A percentile compares a stretch with the other conserved stretches of the same genome.
phyloP scores from a whole-genome alignment of 495 filamentous ascomycete genomes.

The Baudoinia panamericana region DNA sequence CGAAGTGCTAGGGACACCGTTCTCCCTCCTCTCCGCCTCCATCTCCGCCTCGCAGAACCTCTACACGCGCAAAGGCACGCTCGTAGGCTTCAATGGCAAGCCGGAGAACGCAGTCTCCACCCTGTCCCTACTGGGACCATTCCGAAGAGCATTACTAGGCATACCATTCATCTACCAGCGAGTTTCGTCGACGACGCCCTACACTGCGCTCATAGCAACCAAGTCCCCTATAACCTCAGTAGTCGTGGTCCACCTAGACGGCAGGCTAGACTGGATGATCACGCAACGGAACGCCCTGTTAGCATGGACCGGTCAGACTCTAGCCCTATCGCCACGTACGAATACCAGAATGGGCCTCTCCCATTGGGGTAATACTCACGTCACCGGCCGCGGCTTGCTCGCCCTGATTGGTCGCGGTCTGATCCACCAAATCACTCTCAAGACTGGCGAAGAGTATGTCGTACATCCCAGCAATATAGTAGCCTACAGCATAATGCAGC shows the following conservation, averaged over 20 bases:
- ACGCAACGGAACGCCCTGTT: conserved; percentile 71
- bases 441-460: conserved; percentile 71
- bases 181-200: conserved; percentile 69
- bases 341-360: conserved; percentile 63
- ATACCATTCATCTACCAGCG: conserved; percentile 92
- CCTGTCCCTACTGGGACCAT: conserved; percentile 72
- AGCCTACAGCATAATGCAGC: conserved; percentile 66
- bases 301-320: conserved; percentile 89
- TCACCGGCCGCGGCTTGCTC: conserved; percentile 76
- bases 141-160: conserved; percentile 60
- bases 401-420: conserved; percentile 76
- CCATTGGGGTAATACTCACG: conserved; percentile 79
- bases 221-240: conserved; percentile 76
- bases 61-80: conserved; percentile 77
- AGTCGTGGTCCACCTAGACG: conserved; percentile 75
- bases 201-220: conserved; percentile 74
- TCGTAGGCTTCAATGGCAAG: conserved; percentile 81
- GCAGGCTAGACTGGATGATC: conserved; percentile 92
- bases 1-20: conserved; percentile 77
- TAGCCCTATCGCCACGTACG: conserved; percentile 58
- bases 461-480: conserved; percentile 81
- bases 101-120: conserved; percentile 80
- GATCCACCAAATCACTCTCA: conserved; percentile 67
- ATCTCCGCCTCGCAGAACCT: conserved; percentile 86
- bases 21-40: conserved; percentile 82